Evolutionary conservation across 176 grass and related monocot species (phyloP).

Genomic region (Oryza officinalis): DNA sequence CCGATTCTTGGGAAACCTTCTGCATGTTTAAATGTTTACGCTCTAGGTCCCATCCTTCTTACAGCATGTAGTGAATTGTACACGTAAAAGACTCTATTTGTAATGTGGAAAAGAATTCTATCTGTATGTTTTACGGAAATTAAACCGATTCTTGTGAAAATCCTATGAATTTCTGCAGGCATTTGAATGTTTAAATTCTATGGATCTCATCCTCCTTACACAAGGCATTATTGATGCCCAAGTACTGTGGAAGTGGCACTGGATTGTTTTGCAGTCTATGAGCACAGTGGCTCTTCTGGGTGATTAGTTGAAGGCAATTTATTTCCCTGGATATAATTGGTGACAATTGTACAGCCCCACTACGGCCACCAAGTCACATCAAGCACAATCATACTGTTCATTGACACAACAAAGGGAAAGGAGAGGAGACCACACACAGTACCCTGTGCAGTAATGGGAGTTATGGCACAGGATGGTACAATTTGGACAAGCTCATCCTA

Average conservation of each 20-base stretch:
- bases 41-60: too few species aligned
- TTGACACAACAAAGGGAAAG: constrained; percentile 38
- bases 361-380: constrained; percentile 41
- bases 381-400: constrained; percentile 36
- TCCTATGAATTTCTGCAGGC: not conserved
- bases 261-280: constrained; percentile 19
- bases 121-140: not conserved
- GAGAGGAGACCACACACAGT: constrained; percentile 43
- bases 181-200: not conserved
- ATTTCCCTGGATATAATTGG: constrained; percentile 42
- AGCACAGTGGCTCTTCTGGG: constrained; percentile 46
- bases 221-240: constrained; percentile 12
- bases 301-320: constrained; percentile 36
- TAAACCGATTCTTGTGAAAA: not conserved
- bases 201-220: constrained; percentile 16
- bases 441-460: constrained; percentile 35
- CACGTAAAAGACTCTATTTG: too few species aligned
- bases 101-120: too few species aligned
- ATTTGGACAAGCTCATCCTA: not conserved
- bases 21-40: too few species aligned
- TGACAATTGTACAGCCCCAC: constrained; percentile 36
- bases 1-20: too few species aligned
- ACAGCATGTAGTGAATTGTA: too few species aligned
- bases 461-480: constrained; percentile 14
- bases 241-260: constrained; percentile 9